Evolutionary conservation across 108 stramenopile species (phyloP), one percentile per base, ranked within the genome.

Genomic region (Skeletonema menzelii): DNA sequence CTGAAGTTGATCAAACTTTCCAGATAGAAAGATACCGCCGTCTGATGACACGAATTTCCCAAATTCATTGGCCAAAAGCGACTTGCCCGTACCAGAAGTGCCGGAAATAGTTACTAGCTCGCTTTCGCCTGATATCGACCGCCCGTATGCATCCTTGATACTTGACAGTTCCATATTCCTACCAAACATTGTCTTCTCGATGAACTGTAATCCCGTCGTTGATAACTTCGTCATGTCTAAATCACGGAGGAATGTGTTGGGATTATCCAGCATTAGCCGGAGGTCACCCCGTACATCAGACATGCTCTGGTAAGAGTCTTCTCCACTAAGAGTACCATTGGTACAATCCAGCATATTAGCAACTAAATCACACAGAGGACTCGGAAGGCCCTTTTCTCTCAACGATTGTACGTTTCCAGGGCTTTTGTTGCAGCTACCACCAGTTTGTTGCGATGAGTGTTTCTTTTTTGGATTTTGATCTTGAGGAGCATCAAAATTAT

Each of bases 321-420:
- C 38, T 38, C 68, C 68, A 35, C 56, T 57, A 11, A 69, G 35
- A 15, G 37, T 34, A 7, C 38, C 68, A 59, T 69, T 37, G 8
- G 27, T 58, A 15, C 37, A 57, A 34, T 69, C 57, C 24, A 69
- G 5, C 68, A 69, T 69, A 57, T 69, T 69, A 27, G 13, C 59
- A 67, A 60, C 44, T 14, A 74, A 28, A 67, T 74, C 59, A 60
- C 73, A 74, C 8, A 74, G 3, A 26, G 63, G 4, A 13, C 20
- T 26, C 8, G 65, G 73, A 1, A 74, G 30, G 22, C 65, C 65
- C 37, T 58, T 53, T 26, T 38, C 27, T 47, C 31, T 55, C 26
- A 70, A 58, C 5, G 46, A 17, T 30, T 67, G 20, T 0, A 27
- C 30, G 1, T 27, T 8, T 10, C 3, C 15, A 15, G 40, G n/a